These are phyloP conservation scores for Salpingoeca rosetta DNA, from an alignment of 78 protist species.

Conservation along the genomic window DNA sequence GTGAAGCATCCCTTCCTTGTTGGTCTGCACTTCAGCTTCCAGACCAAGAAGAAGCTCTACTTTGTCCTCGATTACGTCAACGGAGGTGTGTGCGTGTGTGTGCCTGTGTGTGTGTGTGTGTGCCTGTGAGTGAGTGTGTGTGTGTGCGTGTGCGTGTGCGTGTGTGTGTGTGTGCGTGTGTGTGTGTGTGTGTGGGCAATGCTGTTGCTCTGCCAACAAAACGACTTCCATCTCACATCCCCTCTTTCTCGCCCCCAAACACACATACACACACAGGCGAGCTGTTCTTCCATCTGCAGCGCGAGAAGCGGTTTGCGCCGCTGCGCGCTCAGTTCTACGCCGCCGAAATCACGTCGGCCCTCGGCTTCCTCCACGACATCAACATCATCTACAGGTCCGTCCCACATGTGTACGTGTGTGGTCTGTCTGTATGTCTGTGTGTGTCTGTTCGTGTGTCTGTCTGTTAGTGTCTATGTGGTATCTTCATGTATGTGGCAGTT, in stretches of 20 bases:
- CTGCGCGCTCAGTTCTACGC: slow-evolving; percentile 38
- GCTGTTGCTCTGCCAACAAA: not conserved
- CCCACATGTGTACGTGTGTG: too few relatives aligned
- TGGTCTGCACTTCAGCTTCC: slow-evolving; percentile 60
- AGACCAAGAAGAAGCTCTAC: slow-evolving; percentile 49
- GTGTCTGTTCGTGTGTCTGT: too few relatives aligned
- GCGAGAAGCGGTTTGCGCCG: slow-evolving; percentile 18
- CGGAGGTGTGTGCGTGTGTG: slow-evolving; percentile 66
- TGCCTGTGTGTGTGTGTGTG: not conserved
- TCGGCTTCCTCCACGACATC: slow-evolving; percentile 21
- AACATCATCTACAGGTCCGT: slow-evolving; percentile 62
- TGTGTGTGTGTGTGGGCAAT: not conserved
- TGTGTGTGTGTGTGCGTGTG: too few relatives aligned
- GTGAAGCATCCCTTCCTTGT: slow-evolving; percentile 66
- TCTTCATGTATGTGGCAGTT: not conserved
- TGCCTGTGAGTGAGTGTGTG: too few relatives aligned
- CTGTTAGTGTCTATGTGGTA: too few relatives aligned
- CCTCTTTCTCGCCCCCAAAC: not conserved
- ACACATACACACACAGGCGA: slow-evolving; percentile 46
- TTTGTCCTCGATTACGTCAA: slow-evolving; percentile 58
- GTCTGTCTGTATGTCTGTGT: not conserved
- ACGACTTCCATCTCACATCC: not conserved
- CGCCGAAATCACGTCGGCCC: slow-evolving; percentile 39
- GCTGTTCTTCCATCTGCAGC: slow-evolving; percentile 68
- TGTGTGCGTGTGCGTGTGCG: too few relatives aligned